Conservation (phyloP, 768 basidiomycete species). For the Strobilomyces echinocephalus region DNA sequence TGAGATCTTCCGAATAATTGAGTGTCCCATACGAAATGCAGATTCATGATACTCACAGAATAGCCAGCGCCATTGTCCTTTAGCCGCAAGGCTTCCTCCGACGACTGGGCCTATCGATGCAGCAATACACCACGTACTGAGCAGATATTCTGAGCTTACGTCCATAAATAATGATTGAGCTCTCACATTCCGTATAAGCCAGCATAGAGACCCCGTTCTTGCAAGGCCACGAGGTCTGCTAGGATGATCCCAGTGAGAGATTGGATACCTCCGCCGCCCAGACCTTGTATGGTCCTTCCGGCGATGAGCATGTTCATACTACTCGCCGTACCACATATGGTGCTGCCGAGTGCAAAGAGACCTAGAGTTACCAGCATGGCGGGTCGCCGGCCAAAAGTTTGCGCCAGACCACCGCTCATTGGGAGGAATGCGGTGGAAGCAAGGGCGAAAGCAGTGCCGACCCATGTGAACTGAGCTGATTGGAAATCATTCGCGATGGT, state of each 20-base stretch:
- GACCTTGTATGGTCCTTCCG: background rate
- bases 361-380: background rate
- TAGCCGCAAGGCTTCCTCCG: background rate
- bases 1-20: slow-evolving; percentile 29
- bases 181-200: background rate
- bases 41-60: background rate
- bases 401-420: background rate
- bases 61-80: background rate
- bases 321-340: background rate
- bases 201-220: background rate
- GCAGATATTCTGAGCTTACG: background rate
- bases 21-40: background rate
- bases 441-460: background rate
- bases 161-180: background rate
- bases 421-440: background rate
- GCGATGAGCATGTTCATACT: background rate
- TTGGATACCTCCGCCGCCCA: slow-evolving; percentile 1
- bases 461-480: background rate
- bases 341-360: background rate
- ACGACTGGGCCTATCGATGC: background rate
- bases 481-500: no score
- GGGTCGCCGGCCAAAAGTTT: background rate
- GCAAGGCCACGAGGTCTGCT: background rate
- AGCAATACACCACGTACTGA: background rate
- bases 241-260: background rate